These are phyloP conservation scores for Colletotrichum phormii DNA, from an alignment of 2,329 filamentous ascomycete genomes.

Conservation along the genomic window DNA sequence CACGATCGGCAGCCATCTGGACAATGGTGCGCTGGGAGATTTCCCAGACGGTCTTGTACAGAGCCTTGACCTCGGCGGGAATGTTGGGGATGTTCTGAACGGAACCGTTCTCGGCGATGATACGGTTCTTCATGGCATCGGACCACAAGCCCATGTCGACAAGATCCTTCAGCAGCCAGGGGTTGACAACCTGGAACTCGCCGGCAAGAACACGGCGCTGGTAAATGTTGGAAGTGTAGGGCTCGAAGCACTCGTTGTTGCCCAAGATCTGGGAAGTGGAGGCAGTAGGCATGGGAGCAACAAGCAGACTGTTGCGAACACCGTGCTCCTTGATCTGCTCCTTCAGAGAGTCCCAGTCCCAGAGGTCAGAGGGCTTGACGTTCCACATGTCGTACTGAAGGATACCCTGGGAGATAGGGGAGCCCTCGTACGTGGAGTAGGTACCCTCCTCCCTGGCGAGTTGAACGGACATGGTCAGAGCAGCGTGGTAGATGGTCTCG, in stretches of 20 bases:
- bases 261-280: constrained; percentile 97
- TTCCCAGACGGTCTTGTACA: constrained; percentile 99
- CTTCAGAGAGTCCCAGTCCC: constrained; percentile 95
- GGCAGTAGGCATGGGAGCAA: constrained; percentile 98
- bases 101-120: constrained; percentile 96
- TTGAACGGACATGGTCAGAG: constrained; percentile 88
- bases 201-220: constrained; percentile 96
- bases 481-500: constrained; percentile 98
- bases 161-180: constrained; percentile 97
- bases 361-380: constrained; percentile 91
- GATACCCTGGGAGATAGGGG: constrained; percentile 92
- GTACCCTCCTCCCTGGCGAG: constrained; percentile 85
- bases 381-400: constrained; percentile 99
- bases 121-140: constrained; percentile 99
- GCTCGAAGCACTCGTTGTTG: constrained; percentile 99
- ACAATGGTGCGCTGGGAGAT: constrained; percentile 96
- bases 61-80: constrained; percentile 91
- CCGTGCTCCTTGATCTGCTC: constrained; percentile 92
- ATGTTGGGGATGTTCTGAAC: constrained; percentile 98
- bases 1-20: constrained; percentile 98
- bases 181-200: constrained; percentile 99
- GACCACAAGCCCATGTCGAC: constrained; percentile 99
- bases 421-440: constrained; percentile 93
- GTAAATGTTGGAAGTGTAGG: constrained; percentile 99
- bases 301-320: constrained; percentile 92